Base-by-base conservation (phyloP, 2,329 filamentous ascomycete genomes). In the Talaromyces sp. region DNA sequence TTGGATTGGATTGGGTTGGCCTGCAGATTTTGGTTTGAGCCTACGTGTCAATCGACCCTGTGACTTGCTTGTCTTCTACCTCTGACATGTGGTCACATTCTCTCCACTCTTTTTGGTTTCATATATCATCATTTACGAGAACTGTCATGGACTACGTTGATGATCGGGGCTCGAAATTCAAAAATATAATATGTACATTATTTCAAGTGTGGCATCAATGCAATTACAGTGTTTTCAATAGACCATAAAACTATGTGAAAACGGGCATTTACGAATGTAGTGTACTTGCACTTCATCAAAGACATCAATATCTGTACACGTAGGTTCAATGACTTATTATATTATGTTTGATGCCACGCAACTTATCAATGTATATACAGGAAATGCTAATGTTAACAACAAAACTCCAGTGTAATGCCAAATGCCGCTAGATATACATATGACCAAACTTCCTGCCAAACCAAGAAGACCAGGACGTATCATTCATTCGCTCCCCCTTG, bases 401-500 rank as follows among this genome's bases (percentile, higher is more conserved):
- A 27, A 35, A 29, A 54, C 50, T 12, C 52, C 52, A 21, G 9
- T 52, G 26, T 10, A 11, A 55, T 55, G 54, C 54, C 19, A 27
- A 54, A 54, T 27, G 41, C 29, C 26, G 53, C 53, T 61, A 55
- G 51, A 50, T 56, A 56, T 56, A n/a, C 24, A 59, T 56, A 29
- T 54, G 56, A 27, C 73, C 68, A 35, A 68, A 64, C 21, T 69
- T 65, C 54, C 67, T 66, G 21, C 69, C 69, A 35, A 84, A 82
- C 72, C 85, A 79, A 43, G 87, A 81, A 51, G 86, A 74, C 87
- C 87, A 89, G 62, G 75, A 76, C 53, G 65, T 84, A 80, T 69
- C 85, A 66, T 84, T 84, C 71, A 88, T 85, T 73, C 86, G 83
- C 8, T 89, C 81, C 64, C 85, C 83, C 14, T 70, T 70, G 69